These are phyloP conservation scores for Camellia japonica DNA, from an alignment of 148 eudicot species.

Conservation along the genomic window DNA sequence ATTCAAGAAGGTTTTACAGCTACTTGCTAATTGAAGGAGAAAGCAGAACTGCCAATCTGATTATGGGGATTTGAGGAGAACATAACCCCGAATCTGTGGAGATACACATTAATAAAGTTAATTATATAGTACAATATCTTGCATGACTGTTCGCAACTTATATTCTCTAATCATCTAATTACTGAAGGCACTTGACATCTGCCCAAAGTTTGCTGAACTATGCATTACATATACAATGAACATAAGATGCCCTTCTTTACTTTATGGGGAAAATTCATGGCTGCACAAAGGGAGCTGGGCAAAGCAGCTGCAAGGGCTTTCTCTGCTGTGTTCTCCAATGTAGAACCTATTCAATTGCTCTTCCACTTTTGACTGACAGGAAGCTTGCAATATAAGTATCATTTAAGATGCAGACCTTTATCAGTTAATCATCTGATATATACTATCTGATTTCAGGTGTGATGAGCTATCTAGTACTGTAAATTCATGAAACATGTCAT, in stretches of 20 bases:
- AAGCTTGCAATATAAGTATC: neutral
- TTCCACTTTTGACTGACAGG: neutral
- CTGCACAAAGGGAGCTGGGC: too few relatives aligned
- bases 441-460: conserved; percentile 52
- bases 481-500: conserved; percentile 62
- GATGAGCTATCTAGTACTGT: conserved; percentile 50
- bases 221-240: neutral
- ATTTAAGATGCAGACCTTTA: conserved; percentile 41
- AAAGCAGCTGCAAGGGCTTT: conserved; percentile 5
- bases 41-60: neutral
- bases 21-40: neutral
- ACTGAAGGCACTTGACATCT: neutral
- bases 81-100: neutral
- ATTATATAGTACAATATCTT: neutral
- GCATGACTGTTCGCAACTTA: neutral
- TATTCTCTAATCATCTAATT: neutral
- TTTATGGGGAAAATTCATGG: neutral
- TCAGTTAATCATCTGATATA: conserved; percentile 56
- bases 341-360: neutral
- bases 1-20: neutral
- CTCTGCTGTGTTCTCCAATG: neutral
- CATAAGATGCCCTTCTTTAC: neutral
- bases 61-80: neutral
- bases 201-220: neutral
- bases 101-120: neutral